These are phyloP conservation scores for Colletotrichum magnum DNA, from an alignment of 2,329 filamentous ascomycete genomes.

Conservation along the genomic window DNA sequence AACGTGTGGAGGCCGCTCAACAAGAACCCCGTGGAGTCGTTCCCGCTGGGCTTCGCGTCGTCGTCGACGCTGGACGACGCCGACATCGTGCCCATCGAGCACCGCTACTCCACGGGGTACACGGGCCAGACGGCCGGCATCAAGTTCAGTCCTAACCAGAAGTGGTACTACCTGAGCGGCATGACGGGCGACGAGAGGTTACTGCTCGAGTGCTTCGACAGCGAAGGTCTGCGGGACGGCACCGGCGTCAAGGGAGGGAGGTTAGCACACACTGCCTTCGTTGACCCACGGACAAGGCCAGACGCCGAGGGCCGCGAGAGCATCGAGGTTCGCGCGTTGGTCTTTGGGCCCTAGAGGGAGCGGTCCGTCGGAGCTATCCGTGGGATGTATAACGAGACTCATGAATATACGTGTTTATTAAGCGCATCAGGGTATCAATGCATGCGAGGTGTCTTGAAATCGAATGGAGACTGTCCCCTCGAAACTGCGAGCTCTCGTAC, in stretches of 20 bases:
- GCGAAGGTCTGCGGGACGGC: constrained; percentile 65
- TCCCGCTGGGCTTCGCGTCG: constrained; percentile 78
- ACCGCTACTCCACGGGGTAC: constrained; percentile 77
- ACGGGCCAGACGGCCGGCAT: constrained; percentile 83
- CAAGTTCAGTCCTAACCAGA: constrained; percentile 70
- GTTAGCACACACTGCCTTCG: constrained; percentile 83
- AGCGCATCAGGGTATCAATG: constrained; percentile 34
- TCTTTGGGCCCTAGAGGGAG: constrained; percentile 74
- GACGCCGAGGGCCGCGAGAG: constrained; percentile 84
- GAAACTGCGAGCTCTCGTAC: constrained; percentile 13
- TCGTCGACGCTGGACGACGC: constrained; percentile 71
- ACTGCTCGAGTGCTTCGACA: constrained; percentile 85
- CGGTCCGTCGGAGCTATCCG: background rate
- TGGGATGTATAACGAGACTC: constrained; percentile 8
- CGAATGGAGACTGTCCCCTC: constrained; percentile 7
- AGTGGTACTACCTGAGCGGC: constrained; percentile 86
- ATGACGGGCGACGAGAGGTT: constrained; percentile 82
- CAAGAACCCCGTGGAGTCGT: constrained; percentile 72
- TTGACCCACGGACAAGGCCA: constrained; percentile 78
- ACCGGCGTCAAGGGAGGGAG: constrained; percentile 66
- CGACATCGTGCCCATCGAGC: constrained; percentile 80
- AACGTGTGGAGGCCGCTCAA: constrained; percentile 86
- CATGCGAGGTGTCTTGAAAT: constrained; percentile 11
- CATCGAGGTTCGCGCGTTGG: constrained; percentile 88
- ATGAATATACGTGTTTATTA: constrained; percentile 35